Percentiles rank a stretch among this genome's conserved stretches.
Conservation (phyloP, 2,329 filamentous ascomycete genomes). For the Fusarium piperis region DNA sequence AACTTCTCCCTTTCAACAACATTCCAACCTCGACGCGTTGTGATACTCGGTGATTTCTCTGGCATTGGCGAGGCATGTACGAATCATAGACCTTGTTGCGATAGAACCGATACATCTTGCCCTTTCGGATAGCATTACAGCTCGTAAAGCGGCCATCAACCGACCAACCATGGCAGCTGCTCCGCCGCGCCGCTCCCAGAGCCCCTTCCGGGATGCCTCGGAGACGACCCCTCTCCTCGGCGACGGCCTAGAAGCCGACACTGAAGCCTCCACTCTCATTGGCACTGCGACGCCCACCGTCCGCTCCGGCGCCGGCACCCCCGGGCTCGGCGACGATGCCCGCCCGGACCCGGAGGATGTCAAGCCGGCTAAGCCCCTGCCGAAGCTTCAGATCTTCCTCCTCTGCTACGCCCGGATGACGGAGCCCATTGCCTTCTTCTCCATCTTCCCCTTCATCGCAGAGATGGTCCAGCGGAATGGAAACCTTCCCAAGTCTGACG, state of each 20-base stretch:
- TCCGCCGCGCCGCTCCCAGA: constrained; percentile 1
- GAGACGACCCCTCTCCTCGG: constrained; percentile 36
- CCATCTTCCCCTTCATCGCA: constrained; percentile 83
- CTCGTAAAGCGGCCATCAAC: neutral
- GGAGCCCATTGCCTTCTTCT: constrained; percentile 85
- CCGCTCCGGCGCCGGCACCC: constrained; percentile 5
- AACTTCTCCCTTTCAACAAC: neutral
- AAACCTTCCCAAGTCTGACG: constrained; percentile 67
- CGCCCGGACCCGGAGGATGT: neutral
- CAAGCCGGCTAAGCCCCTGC: constrained; percentile 32
- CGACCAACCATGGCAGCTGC: constrained; percentile 19
- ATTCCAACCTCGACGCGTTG: neutral
- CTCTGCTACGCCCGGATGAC: constrained; percentile 78
- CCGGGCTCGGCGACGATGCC: constrained; percentile 7
- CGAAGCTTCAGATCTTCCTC: constrained; percentile 72
- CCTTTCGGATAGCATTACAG: neutral
- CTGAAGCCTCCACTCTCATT: constrained; percentile 40
- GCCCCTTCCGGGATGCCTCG: constrained; percentile 20
- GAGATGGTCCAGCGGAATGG: constrained; percentile 78
- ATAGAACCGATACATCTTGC: neutral
- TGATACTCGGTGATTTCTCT: neutral
- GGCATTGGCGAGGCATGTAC: neutral
- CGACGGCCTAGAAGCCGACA: constrained; percentile 33
- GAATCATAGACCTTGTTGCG: neutral
- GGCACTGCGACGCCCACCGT: constrained; percentile 28